A percentile compares a stretch with the other conserved stretches of the same genome.
Conservation (phyloP, 805 yeast species). For the Cyberlindnera mrakii region DNA sequence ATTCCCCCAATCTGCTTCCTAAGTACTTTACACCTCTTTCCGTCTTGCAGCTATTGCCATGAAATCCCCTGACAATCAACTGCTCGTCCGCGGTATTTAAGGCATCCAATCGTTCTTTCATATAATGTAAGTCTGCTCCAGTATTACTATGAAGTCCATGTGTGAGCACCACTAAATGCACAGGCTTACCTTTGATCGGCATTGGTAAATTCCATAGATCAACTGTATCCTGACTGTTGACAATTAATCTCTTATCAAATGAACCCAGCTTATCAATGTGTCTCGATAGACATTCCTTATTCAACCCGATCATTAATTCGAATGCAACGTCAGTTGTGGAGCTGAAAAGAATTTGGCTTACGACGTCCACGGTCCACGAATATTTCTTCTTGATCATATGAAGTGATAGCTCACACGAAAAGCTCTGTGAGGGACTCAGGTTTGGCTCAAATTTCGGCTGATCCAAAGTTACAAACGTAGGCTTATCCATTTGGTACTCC, state of each 20-base stretch:
- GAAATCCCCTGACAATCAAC: slow-evolving; percentile 60
- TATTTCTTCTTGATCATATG: slow-evolving; percentile 55
- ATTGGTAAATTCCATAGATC: slow-evolving; percentile 70
- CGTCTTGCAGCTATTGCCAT: slow-evolving; percentile 70
- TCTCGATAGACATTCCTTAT: slow-evolving; percentile 24
- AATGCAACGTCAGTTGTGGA: slow-evolving; percentile 54
- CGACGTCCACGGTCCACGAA: slow-evolving; percentile 65
- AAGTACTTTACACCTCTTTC: slow-evolving; percentile 72
- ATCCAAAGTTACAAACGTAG: slow-evolving; percentile 62
- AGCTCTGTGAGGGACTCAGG: slow-evolving; percentile 60
- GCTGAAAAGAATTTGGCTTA: slow-evolving; percentile 66
- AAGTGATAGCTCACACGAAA: slow-evolving; percentile 53
- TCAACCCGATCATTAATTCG: slow-evolving; percentile 49
- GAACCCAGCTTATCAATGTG: slow-evolving; percentile 27
- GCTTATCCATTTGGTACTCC: slow-evolving; percentile 45
- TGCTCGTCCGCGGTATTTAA: slow-evolving; percentile 37
- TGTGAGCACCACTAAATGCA: slow-evolving; percentile 64
- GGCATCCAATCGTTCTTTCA: slow-evolving; percentile 62
- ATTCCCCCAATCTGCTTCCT: slow-evolving; percentile 69
- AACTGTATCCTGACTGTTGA: slow-evolving; percentile 47
- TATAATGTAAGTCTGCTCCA: slow-evolving; percentile 66
- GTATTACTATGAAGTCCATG: slow-evolving; percentile 79
- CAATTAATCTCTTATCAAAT: slow-evolving; percentile 32
- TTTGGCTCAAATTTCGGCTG: slow-evolving; percentile 74
- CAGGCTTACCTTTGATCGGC: slow-evolving; percentile 35